Evolutionary conservation across 371 early-diverging fungal species (phyloP).

Genomic region (Apophysomyces elegans): DNA sequence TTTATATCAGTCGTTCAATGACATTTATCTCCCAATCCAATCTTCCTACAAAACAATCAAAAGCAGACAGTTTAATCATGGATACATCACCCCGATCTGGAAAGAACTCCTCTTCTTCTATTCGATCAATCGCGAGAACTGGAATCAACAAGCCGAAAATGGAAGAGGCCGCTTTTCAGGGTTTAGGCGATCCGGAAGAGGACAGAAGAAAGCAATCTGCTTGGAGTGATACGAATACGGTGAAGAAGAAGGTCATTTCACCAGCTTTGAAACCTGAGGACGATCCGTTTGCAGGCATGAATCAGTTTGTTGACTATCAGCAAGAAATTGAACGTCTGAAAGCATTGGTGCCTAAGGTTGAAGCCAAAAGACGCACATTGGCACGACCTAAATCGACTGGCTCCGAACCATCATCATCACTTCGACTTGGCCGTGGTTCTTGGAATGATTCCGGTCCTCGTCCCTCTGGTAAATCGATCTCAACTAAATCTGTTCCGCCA

Average conservation of each 20-base stretch:
- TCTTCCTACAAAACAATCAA: neutral
- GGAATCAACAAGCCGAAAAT: neutral
- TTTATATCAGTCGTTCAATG: neutral
- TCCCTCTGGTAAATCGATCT: slow-evolving; percentile 14
- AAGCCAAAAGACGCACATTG: slow-evolving; percentile 27
- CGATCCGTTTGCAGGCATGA: slow-evolving; percentile 58
- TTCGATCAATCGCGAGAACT: neutral
- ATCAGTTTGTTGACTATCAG: slow-evolving; percentile 45
- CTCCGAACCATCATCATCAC: neutral
- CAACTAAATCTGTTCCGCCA: slow-evolving; percentile 12
- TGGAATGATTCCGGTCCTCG: slow-evolving; percentile 19
- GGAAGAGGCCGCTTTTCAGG: neutral
- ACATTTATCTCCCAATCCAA: neutral
- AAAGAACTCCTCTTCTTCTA: neutral
- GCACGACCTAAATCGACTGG: slow-evolving; percentile 20
- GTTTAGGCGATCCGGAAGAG: neutral
- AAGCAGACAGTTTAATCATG: neutral
- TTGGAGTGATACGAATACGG: slow-evolving; percentile 23
- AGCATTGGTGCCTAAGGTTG: slow-evolving; percentile 46
- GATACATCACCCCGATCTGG: slow-evolving; percentile 1
- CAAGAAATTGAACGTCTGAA: slow-evolving; percentile 52
- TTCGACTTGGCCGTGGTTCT: slow-evolving; percentile 10
- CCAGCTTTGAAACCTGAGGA: slow-evolving; percentile 15
- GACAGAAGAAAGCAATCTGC: slow-evolving; percentile 25
- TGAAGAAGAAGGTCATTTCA: slow-evolving; percentile 18